These are phyloP conservation scores for Wickerhamomyces silvicola DNA, from an alignment of 805 yeast species.

Conservation along the genomic window DNA sequence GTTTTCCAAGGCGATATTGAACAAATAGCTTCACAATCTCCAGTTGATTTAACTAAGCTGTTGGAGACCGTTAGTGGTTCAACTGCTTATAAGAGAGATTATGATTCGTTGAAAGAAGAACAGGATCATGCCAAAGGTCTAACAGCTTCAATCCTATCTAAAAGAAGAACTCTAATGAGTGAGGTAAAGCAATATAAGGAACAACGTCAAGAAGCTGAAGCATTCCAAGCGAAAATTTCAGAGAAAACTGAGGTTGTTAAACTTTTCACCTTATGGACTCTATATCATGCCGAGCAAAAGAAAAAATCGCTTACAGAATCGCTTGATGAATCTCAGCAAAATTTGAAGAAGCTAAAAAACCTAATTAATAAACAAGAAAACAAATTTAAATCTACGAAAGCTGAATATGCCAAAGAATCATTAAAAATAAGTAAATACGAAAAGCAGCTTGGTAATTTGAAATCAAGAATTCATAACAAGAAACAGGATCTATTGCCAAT, in stretches of 20 bases:
- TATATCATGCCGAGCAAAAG: constrained; percentile 51
- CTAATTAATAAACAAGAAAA: constrained; percentile 31
- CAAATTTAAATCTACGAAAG: constrained; percentile 30
- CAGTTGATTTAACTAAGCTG: constrained; percentile 63
- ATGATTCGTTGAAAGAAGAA: constrained; percentile 56
- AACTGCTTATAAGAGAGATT: constrained; percentile 56
- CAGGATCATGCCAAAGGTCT: constrained; percentile 59
- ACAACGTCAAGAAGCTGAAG: constrained; percentile 66
- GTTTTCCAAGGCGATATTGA: constrained; percentile 98
- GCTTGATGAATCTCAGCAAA: constrained; percentile 20
- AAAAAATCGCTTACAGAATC: constrained; percentile 20
- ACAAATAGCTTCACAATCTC: constrained; percentile 81
- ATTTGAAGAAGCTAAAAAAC: constrained; percentile 26
- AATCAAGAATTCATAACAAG: constrained; percentile 35
- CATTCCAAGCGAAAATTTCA: constrained; percentile 48
- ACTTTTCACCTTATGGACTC: constrained; percentile 51
- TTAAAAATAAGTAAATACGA: constrained; percentile 36
- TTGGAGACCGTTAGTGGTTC: constrained; percentile 86
- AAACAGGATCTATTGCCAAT: constrained; percentile 53
- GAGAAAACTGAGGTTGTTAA: constrained; percentile 43
- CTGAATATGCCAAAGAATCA: constrained; percentile 41
- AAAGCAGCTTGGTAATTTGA: constrained; percentile 29
- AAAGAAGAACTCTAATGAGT: constrained; percentile 60
- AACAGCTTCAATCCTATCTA: constrained; percentile 57
- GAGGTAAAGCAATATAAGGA: constrained; percentile 76